Base-by-base conservation (phyloP, 345 rosid genomes). In the Brassica incana region DNA sequence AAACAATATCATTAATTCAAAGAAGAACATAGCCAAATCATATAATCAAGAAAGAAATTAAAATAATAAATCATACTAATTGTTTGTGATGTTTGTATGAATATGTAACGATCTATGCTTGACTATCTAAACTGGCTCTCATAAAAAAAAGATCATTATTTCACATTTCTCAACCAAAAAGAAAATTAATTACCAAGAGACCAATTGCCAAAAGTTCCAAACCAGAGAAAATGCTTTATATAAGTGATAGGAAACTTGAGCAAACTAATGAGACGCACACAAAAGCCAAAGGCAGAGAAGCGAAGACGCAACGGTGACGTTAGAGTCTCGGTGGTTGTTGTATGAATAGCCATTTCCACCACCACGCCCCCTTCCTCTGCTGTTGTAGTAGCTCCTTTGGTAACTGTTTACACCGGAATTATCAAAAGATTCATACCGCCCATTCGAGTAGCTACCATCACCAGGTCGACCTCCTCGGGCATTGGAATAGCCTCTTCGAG, bases 381-480 rank as follows among this genome's bases (percentile, higher is more conserved):
- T 88, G 85, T 84, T 88, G 76, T 89, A 60, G 82, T 91, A 84
- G 88, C 81, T 89, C 77, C 94, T 93, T 1, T 81, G 90, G 78
- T 88, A 83, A 75, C 88, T 90, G 71, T 87, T 89, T 45, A 86
- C 90, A 27, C 30, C 30, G 30, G 30, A 27, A 27, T 27, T 27
- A 27, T 27, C 30, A 27, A 2, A 27, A 27, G 0, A 84, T 23
- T 75, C 75, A 75, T 66, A 65, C 4, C 91, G 88, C 61, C 93
- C 98, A 83, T 90, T 91, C 78, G 86, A 88, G 82, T 90, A 85
- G 67, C 96, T 87, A 65, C 94, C 87, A 54, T 69, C 87, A 30
- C 90, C 45, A 38, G 10, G 11, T 38, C 45, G 45, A 38, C 84
- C 6, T 33, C 36, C 36, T 1, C 36, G 36, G 36, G 36, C 36